Conservation (phyloP, 257 asterid species). For the Salvia rosmarinus region DNA sequence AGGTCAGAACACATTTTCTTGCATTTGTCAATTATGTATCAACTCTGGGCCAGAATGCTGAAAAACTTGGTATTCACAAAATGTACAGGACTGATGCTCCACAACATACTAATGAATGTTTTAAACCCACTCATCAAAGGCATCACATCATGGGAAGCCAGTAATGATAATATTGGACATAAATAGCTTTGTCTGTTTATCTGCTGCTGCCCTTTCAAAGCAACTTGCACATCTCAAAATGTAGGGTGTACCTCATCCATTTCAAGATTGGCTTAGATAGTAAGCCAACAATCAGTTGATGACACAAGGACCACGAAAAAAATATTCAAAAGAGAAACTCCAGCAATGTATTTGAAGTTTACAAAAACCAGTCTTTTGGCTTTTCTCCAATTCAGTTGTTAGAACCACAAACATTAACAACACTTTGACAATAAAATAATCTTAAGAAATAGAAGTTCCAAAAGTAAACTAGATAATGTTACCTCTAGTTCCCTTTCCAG, state of each 20-base stretch:
- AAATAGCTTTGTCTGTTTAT: slow-evolving; percentile 1
- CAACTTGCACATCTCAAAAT: slow-evolving; percentile 16
- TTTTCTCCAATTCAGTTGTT: slow-evolving; percentile 19
- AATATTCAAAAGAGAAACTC: background rate
- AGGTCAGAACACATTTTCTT: background rate
- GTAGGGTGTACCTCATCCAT: background rate
- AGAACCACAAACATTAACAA: slow-evolving; percentile 19
- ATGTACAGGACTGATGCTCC: background rate
- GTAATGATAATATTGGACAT: background rate
- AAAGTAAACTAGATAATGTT: slow-evolving; percentile 12
- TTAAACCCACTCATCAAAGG: background rate
- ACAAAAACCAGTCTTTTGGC: slow-evolving; percentile 2
- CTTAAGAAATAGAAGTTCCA: background rate
- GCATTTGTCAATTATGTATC: background rate
- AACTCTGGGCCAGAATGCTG: background rate
- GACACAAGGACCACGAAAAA: background rate
- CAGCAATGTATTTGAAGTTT: slow-evolving; percentile 12
- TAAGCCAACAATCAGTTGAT: slow-evolving; percentile 5
- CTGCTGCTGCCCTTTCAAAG: slow-evolving; percentile 4
- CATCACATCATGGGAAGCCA: slow-evolving; percentile 12
- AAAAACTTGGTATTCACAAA: background rate
- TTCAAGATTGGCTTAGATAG: slow-evolving; percentile 6
- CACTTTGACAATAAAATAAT: background rate
- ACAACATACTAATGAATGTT: background rate
- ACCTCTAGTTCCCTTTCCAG: slow-evolving; percentile 84